A percentile compares a stretch with the other conserved stretches of the same genome.
These are phyloP conservation scores for Penicillium parvum DNA, from an alignment of 495 filamentous ascomycete species.

Conservation along the genomic window DNA sequence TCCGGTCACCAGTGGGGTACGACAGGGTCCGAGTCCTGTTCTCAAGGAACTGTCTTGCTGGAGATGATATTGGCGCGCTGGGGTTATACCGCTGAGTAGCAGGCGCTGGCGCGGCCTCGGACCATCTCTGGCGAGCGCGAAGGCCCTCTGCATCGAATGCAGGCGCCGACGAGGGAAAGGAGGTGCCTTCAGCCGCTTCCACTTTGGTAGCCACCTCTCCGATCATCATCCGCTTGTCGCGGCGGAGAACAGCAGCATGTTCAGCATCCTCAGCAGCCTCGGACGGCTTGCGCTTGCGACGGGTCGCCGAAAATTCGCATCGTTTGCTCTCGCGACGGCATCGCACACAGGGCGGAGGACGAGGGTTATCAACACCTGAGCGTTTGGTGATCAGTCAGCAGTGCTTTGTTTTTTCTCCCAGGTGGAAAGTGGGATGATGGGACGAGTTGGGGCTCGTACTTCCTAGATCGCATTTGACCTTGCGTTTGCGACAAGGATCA, in stretches of 20 bases:
- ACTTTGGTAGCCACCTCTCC: constrained; percentile 37
- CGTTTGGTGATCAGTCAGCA: constrained; percentile 12
- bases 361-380: constrained; percentile 76
- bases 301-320: constrained; percentile 94
- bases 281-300: constrained; percentile 78
- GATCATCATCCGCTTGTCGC: constrained; percentile 48
- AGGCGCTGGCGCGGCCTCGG: constrained; percentile 22
- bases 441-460: constrained; percentile 38
- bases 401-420: too few relatives aligned
- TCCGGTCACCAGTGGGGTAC: constrained; percentile 30
- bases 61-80: constrained; percentile 20
- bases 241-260: constrained; percentile 38
- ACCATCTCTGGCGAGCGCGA: constrained; percentile 31
- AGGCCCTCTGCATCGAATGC: constrained; percentile 25
- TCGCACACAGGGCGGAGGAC: constrained; percentile 89
- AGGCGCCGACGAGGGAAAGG: constrained; percentile 27
- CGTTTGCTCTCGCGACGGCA: constrained; percentile 91
- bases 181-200: constrained; percentile 21
- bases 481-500: constrained; percentile 85
- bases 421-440: too few relatives aligned
- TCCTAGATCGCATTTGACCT: constrained; percentile 90
- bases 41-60: constrained; percentile 29
- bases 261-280: constrained; percentile 54
- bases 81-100: constrained; percentile 24
- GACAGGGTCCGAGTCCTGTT: constrained; percentile 25